These are phyloP conservation scores for Tulasnella sp. DNA, from an alignment of 768 basidiomycete genomes.

Conservation along the genomic window DNA sequence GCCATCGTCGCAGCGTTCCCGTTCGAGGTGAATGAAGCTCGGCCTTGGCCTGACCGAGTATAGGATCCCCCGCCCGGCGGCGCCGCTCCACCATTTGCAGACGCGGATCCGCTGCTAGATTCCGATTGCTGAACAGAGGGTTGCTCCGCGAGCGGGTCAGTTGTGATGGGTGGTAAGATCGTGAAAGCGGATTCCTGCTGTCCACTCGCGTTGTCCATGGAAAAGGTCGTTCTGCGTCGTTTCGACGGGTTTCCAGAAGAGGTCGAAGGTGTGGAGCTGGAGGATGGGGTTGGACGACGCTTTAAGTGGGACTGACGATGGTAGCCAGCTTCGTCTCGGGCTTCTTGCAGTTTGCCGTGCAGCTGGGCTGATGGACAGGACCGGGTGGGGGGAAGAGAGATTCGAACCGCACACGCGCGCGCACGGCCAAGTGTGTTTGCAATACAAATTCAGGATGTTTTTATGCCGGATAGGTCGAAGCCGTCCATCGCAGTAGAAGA, in stretches of 20 bases:
- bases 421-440: not conserved
- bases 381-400: not conserved
- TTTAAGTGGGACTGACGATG: too few species aligned
- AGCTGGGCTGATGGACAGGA: slow-evolving; percentile 10
- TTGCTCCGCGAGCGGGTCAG: too few species aligned
- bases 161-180: too few species aligned
- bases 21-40: not conserved
- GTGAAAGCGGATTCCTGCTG: too few species aligned
- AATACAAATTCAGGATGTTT: not conserved
- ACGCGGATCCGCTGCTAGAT: too few species aligned
- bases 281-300: not conserved
- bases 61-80: too few species aligned
- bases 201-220: too few species aligned
- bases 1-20: not conserved
- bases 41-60: not conserved
- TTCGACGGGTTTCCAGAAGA: not conserved
- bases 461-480: not conserved
- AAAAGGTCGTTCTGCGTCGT: not conserved
- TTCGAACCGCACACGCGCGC: not conserved
- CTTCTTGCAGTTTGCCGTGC: slow-evolving; percentile 18
- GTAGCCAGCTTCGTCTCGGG: slow-evolving; percentile 1
- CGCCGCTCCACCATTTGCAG: too few species aligned
- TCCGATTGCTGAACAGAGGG: too few species aligned
- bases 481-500: not conserved
- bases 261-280: not conserved